Conservation (phyloP, 495 filamentous ascomycete species). For the Aeminium ludgeri region DNA sequence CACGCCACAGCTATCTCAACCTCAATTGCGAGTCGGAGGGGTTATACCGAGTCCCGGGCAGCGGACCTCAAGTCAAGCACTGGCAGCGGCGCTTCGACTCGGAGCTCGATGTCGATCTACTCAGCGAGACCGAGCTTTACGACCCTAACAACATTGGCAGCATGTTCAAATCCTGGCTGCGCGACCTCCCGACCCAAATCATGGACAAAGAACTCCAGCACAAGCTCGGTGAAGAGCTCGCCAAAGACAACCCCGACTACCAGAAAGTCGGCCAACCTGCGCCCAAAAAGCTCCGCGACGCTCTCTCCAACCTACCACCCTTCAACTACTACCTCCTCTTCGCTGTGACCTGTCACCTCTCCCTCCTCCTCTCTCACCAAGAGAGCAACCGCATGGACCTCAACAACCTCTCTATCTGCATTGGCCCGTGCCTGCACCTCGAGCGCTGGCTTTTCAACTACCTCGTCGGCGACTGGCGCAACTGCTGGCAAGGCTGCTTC, state of each 20-base stretch:
- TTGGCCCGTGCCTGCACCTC: conserved; percentile 86
- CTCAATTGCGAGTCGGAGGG: conserved; percentile 82
- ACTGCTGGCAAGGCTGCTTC: conserved; percentile 90
- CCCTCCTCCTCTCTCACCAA: conserved; percentile 65
- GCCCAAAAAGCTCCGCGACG: conserved; percentile 68
- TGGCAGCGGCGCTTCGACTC: conserved; percentile 74
- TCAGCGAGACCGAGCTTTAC: conserved; percentile 66
- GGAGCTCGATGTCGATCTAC: conserved; percentile 74
- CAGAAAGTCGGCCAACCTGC: conserved; percentile 45
- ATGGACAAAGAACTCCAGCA: conserved; percentile 67
- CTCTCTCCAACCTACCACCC: conserved; percentile 74
- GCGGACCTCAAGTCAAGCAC: conserved; percentile 63
- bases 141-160: conserved; percentile 89
- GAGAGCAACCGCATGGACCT: conserved; percentile 94
- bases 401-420: conserved; percentile 80
- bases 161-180: conserved; percentile 82
- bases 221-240: conserved; percentile 54
- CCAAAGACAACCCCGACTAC: conserved; percentile 18
- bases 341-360: conserved; percentile 85
- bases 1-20: conserved; percentile 52
- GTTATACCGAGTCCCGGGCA: conserved; percentile 74
- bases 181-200: conserved; percentile 82
- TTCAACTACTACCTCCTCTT: conserved; percentile 95
- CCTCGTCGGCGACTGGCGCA: conserved; percentile 76
- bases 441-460: conserved; percentile 83